Evolutionary conservation across 768 basidiomycete species (phyloP), one percentile per base, ranked within the genome.

Genomic region (Dentipellis sp.): DNA sequence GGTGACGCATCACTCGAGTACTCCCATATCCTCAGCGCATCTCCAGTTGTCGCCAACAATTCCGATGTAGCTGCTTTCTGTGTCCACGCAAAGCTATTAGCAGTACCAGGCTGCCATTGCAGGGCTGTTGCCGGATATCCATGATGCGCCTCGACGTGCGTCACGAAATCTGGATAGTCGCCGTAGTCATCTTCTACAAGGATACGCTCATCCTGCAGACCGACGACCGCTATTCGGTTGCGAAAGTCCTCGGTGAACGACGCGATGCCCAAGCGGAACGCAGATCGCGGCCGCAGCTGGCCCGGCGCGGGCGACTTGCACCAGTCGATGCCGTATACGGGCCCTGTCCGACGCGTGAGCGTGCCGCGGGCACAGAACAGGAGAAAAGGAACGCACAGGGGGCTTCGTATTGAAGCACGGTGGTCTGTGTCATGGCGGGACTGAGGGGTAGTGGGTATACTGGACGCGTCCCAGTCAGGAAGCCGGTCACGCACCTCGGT

Each of bases 51-150:
- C 10, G 95, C 95, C 9, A 99, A 75, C 49, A 97, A 72, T 69
- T 99, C 97, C 49, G 88, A 77, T 50, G 73, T 71, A 8, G 77
- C 71, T 4, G 79, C 75, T 68, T 85, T 89, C 68, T 83, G 81
- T 6, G 81, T 75, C 88, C 90, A 90, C 45, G 75, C 68, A 66
- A 81, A 80, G 46, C 74, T 78, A 34, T 76, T 71, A 19, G 88
- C 76, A 23, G 81, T 79, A 4, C 80, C 78, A 16, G 97, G 97
- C 62, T 97, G 93, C 90, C 94, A 98, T 64, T 88, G 92, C 50
- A 97, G 71, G 68, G 84, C 88, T 12, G 94, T 97, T 10, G 92
- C 91, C 16, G 97, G 97, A 72, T 95, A 97, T 47, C 90, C 87
- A 61, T 97, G 89, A 60, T 83, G 79, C 1, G 86, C 82, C 62